These are phyloP conservation scores for Odonthalia washingtoniensis DNA, from an alignment of 31 red algal genomes.

Conservation along the genomic window DNA sequence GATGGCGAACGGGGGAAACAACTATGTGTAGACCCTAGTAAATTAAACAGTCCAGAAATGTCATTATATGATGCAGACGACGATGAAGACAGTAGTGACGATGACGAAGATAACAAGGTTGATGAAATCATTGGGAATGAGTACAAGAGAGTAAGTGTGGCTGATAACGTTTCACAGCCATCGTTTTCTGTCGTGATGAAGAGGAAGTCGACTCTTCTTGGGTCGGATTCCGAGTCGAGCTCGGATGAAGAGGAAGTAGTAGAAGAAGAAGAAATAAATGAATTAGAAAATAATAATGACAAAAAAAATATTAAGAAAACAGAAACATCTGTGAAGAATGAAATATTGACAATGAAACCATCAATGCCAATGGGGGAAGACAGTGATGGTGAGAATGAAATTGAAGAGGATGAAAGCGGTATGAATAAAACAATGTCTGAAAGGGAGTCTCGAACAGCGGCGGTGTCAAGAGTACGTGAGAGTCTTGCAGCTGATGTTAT, in stretches of 20 bases:
- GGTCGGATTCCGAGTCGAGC: slow-evolving; percentile 40
- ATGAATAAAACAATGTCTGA: too few species aligned
- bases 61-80: too few species aligned
- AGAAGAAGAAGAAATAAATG: not conserved
- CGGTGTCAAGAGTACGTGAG: not conserved
- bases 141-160: not conserved
- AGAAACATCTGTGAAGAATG: not conserved
- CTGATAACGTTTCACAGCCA: not conserved
- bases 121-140: not conserved
- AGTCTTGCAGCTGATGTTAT: not conserved
- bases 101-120: not conserved
- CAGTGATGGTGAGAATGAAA: not conserved
- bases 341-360: not conserved
- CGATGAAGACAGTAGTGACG: too few species aligned
- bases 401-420: not conserved
- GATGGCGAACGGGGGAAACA: not conserved
- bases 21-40: too few species aligned
- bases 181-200: not conserved
- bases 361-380: not conserved
- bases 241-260: not conserved
- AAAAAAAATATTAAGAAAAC: not conserved
- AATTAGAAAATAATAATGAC: not conserved
- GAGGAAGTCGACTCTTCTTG: slow-evolving; percentile 21
- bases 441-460: not conserved
- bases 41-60: too few species aligned